Conservation (phyloP, 2,329 filamentous ascomycete genomes). For the Chaetomiaceae sp. region DNA sequence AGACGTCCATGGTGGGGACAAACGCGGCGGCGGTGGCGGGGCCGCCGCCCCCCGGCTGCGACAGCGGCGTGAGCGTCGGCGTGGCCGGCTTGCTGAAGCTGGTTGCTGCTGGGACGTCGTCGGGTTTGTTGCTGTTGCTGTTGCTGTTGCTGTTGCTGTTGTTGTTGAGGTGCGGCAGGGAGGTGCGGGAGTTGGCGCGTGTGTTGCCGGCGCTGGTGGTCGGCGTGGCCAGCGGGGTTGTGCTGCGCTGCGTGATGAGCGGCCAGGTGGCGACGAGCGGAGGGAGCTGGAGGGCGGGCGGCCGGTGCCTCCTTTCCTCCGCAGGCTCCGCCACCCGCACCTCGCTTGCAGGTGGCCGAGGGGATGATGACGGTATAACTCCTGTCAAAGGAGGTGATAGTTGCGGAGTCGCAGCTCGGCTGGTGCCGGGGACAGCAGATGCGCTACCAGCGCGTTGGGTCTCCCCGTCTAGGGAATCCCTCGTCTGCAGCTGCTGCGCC, state of each 20-base stretch:
- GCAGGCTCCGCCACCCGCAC: not conserved
- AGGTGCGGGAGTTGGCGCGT: slow-evolving; percentile 9
- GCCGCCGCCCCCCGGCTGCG: not conserved
- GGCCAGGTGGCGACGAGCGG: not conserved
- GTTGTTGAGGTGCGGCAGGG: too few species aligned
- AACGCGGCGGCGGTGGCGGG: not conserved
- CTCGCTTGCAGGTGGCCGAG: too few species aligned
- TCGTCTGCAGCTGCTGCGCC: not conserved
- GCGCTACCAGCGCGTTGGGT: not conserved
- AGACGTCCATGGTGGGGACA: slow-evolving; percentile 13
- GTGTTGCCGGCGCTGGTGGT: slow-evolving; percentile 9
- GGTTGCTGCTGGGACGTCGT: too few species aligned
- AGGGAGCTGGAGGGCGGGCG: not conserved
- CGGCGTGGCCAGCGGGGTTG: slow-evolving; percentile 9
- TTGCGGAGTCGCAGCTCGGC: slow-evolving; percentile 2
- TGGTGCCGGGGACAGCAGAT: not conserved
- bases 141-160: too few species aligned
- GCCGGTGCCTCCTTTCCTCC: not conserved
- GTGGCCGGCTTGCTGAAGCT: slow-evolving; percentile 4
- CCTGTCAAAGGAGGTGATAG: not conserved
- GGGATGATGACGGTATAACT: too few species aligned
- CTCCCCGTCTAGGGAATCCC: not conserved
- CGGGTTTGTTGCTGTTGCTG: too few species aligned
- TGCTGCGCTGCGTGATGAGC: not conserved
- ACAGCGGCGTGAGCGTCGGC: not conserved